Evolutionary conservation across 177 flowering plant genomes (phyloP).

Genomic region (Tripterygium wilfordii): DNA sequence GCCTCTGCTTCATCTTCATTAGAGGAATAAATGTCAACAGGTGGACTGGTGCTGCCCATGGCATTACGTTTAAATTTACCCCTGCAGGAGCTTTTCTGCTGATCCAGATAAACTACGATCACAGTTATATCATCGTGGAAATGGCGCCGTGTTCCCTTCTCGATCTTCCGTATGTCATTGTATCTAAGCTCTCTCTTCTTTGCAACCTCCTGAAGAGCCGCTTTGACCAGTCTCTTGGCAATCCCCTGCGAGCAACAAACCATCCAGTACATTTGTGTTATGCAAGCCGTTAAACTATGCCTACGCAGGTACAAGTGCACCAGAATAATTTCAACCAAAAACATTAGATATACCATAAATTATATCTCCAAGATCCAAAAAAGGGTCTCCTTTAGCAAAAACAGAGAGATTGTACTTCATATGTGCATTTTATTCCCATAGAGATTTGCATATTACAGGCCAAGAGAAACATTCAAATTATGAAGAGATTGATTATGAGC

Average conservation of each 20-base stretch:
- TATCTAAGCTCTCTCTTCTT: constrained; percentile 75
- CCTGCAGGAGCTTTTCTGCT: constrained; percentile 22
- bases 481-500: no score
- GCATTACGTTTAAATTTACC: constrained; percentile 14
- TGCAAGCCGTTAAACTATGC: no score
- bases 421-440: no score
- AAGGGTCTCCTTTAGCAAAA: no score
- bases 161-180: constrained; percentile 54
- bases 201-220: constrained; percentile 76
- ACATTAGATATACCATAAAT: no score
- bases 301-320: no score
- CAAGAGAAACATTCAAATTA: no score
- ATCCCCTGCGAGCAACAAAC: constrained; percentile 47
- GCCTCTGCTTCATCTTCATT: constrained; percentile 30
- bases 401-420: no score
- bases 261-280: no score
- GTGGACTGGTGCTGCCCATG: constrained; percentile 41
- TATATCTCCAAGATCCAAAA: no score
- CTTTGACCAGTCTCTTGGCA: constrained; percentile 68
- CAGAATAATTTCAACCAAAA: no score
- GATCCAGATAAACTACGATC: constrained; percentile 63
- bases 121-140: constrained; percentile 76
- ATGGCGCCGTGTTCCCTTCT: constrained; percentile 61
- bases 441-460: no score
- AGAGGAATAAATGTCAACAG: constrained; percentile 54